Evolutionary conservation across 345 rosid species (phyloP), one percentile per base, ranked within the genome.

Genomic region (Salix purpurea): DNA sequence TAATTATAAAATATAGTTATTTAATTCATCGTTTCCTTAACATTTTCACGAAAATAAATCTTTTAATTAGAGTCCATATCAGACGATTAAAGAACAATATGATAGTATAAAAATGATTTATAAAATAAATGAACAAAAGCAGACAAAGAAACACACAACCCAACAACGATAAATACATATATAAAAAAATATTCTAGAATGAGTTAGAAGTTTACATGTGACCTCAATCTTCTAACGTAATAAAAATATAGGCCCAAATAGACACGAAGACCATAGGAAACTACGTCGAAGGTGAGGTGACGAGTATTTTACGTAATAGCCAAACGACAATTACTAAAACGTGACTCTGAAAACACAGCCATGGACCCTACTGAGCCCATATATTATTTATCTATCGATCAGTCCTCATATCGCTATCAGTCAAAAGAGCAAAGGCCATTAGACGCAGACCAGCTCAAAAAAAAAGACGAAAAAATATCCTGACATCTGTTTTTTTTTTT

Each of bases 251-350:
- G 65, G 74, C 69, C 11, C 32, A 56, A 16, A 5, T 14, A 34
- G 36, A 37, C 37, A 62, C 3, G 14, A 16, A 28, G 71, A 61
- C 62, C 73, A 37, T 26, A 70, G 69, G 80, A 82, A 82, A 60
- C 64, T 58, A 68, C 58, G 7, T 65, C 61, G 70, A 79, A 76
- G 72, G 24, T n/a, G 50, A 71, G n/a, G 42, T 65, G 34, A 4
- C 3, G 32, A 32, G 58, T 15, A 19, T 77, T 42, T 6, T 34
- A 23, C 19, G 18, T 52, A 3, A 19, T 52, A 19, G 69, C 42
- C 60, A 16, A 76, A 14, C 13, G 23, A 30, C 58, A 73, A 65
- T 28, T 16, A 61, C 68, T 42, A 40, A 74, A 74, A 74, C 77
- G 71, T 74, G 64, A 74, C 71, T 46, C 50, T 16, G 9, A 30